Evolutionary conservation across 2,329 filamentous ascomycete species (phyloP).

Genomic region (Aaosphaeria pasadenensis): DNA sequence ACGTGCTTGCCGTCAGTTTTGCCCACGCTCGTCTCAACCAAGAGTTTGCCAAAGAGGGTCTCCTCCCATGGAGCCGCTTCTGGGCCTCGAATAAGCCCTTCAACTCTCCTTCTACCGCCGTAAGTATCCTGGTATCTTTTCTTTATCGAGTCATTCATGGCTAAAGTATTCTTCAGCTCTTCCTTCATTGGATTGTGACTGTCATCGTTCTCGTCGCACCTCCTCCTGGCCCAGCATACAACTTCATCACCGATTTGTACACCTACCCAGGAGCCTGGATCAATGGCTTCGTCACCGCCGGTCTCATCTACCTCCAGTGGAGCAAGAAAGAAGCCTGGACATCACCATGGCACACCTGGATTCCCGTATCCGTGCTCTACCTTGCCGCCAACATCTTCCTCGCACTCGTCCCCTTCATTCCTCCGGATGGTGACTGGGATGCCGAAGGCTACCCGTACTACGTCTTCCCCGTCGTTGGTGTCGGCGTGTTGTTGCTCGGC

Average conservation of each 20-base stretch:
- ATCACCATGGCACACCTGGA: conserved; percentile 38
- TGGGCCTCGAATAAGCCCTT: conserved; percentile 69
- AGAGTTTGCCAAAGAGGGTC: conserved; percentile 67
- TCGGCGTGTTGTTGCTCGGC: conserved; percentile 37
- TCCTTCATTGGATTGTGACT: conserved; percentile 65
- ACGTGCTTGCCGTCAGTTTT: conserved; percentile 61
- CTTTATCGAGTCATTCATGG: conserved; percentile 4
- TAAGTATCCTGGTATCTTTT: conserved; percentile 6
- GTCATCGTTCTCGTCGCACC: conserved; percentile 64
- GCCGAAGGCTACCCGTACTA: conserved; percentile 44
- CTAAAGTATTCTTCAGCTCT: conserved; percentile 37
- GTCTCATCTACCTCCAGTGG: conserved; percentile 36
- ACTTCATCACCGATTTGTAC: conserved; percentile 60
- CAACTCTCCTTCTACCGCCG: conserved; percentile 51
- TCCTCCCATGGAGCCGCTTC: conserved; percentile 63
- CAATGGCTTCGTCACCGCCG: conserved; percentile 34
- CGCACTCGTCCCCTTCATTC: conserved; percentile 42
- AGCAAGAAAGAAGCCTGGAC: conserved; percentile 30
- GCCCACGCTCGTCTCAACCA: conserved; percentile 59
- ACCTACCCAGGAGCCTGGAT: conserved; percentile 37
- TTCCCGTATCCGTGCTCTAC: conserved; percentile 36
- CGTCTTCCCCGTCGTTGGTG: conserved; percentile 43
- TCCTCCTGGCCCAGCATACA: conserved; percentile 66
- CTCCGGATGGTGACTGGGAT: conserved; percentile 40
- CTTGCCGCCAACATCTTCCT: conserved; percentile 42